Evolutionary conservation across 2,329 filamentous ascomycete species (phyloP), one percentile per base, ranked within the genome.

Genomic region (Nemania sp.): DNA sequence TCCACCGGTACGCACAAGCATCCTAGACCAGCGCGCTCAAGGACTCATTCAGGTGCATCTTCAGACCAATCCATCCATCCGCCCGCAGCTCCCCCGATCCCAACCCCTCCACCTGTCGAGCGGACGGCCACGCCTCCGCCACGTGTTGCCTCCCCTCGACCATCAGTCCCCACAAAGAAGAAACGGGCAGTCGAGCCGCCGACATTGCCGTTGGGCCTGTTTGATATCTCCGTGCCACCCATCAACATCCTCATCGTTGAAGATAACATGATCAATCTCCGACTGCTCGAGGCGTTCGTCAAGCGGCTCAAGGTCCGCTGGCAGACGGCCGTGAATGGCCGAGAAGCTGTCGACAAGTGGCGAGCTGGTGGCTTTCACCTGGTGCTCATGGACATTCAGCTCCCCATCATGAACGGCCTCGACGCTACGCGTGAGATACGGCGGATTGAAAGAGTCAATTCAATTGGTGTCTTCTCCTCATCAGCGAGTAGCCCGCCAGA

Each of bases 171-270:
- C 39, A 65, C 72, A 9, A 85, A 82, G 71, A 87, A 83, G 74
- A 77, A 86, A 74, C 88, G 85, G 68, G 37, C 62, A 9, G 65
- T 70, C 51, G 71, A 74, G n/a, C 73, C 77, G 53, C 74, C 80
- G 1, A 75, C 73, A 12, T 71, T 89, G 62, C 83, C 84, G 25
- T 81, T 87, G 3, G 87, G 85, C 32, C 82, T 91, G 69, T 83
- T 96, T 29, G 92, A 94, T 67, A 89, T 88, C 55, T 88, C 88
- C 1, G 92, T 98, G 0, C 95, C 95, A 7, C 94, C 95, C 1
- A 98, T 99, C 78, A 98, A 96, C 69, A 93, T 98, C 7, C 82
- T 99, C 45, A 97, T 99, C 62, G 95, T 99, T 13, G 95, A 99
- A 79, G 95, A 99, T 78, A 99, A 99, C 75, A 92, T 95, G 65